A percentile compares a stretch with the other conserved stretches of the same genome.
phyloP scores from a whole-genome alignment of 1,139 yeast species.

The Blastobotrys persicus region DNA sequence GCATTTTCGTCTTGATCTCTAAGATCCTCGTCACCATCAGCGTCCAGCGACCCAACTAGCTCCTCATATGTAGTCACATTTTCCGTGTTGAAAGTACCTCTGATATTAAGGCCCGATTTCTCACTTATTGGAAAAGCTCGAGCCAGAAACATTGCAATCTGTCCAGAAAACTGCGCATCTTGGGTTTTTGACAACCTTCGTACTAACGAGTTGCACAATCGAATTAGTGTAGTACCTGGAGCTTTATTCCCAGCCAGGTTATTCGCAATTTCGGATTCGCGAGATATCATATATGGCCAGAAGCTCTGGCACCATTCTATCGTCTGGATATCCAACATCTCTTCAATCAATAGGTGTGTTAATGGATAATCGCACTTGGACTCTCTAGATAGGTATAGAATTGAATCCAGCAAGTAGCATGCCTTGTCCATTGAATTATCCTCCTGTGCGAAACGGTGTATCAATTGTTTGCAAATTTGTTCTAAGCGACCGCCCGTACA shows the following conservation, averaged over 20 bases:
- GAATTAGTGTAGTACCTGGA: conserved; percentile 40
- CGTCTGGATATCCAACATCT: conserved; percentile 38
- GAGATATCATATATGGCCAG: conserved; percentile 38
- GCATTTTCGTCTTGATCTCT: not conserved
- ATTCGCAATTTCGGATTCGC: conserved; percentile 31
- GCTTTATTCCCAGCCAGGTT: conserved; percentile 35
- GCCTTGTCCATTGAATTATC: conserved; percentile 10
- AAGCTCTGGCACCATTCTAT: conserved; percentile 38
- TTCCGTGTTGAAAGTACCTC: conserved; percentile 40
- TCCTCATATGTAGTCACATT: conserved; percentile 36
- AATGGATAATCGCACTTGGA: conserved; percentile 28
- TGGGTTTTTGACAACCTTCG: conserved; percentile 38
- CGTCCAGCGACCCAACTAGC: conserved; percentile 14
- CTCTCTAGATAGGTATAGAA: conserved; percentile 19
- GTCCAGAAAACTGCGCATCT: conserved; percentile 40
- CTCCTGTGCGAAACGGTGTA: not conserved
- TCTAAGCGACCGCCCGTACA: not conserved
- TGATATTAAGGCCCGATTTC: conserved; percentile 39
- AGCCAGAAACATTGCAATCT: conserved; percentile 39
- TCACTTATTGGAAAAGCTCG: conserved; percentile 41
- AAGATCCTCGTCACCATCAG: conserved; percentile 18
- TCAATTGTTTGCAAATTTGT: not conserved
- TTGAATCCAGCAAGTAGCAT: conserved; percentile 25
- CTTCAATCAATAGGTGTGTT: conserved; percentile 36
- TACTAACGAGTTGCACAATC: conserved; percentile 40